Percentiles rank a stretch among this genome's conserved stretches.
phyloP scores from a whole-genome alignment of 352 stramenopile genomes.

The Thalassiosira mediterranea region DNA sequence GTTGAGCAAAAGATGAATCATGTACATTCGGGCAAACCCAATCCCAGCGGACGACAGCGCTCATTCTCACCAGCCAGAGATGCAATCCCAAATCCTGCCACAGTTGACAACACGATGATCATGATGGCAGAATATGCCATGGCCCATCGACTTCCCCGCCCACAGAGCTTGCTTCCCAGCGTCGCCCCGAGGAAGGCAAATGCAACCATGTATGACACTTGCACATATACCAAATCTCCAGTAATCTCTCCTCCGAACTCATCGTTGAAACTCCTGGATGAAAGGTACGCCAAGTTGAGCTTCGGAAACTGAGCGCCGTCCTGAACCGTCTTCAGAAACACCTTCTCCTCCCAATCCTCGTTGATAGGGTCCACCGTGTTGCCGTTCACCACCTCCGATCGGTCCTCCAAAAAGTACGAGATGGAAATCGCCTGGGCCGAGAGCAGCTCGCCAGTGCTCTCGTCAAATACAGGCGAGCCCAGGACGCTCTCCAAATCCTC shows the following conservation, averaged over 20 bases:
- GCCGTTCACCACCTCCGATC: constrained; percentile 38
- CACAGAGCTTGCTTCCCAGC: constrained; percentile 51
- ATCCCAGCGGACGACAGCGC: not conserved
- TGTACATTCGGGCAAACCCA: too few relatives aligned
- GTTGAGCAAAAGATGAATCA: too few relatives aligned
- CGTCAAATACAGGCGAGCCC: constrained; percentile 44
- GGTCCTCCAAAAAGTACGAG: constrained; percentile 62
- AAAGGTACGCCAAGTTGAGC: constrained; percentile 42
- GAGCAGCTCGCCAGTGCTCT: constrained; percentile 20
- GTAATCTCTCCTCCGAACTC: constrained; percentile 63
- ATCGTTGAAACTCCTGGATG: constrained; percentile 48
- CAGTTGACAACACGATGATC: constrained; percentile 60
- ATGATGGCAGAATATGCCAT: constrained; percentile 48
- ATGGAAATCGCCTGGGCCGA: constrained; percentile 53
- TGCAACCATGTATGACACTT: constrained; percentile 59
- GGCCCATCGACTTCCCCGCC: constrained; percentile 57
- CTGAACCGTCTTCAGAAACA: constrained; percentile 42
- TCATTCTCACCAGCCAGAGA: constrained; percentile 29
- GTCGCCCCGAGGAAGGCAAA: constrained; percentile 62
- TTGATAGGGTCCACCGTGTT: constrained; percentile 44
- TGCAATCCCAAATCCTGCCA: constrained; percentile 67
- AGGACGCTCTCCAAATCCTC: constrained; percentile 46
- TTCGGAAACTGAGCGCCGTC: not conserved
- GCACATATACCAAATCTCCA: constrained; percentile 56
- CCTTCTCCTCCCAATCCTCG: constrained; percentile 58